A percentile compares a stretch with the other conserved stretches of the same genome.
Conservation (phyloP, 2,329 filamentous ascomycete species). For the Penicillium palitans region DNA sequence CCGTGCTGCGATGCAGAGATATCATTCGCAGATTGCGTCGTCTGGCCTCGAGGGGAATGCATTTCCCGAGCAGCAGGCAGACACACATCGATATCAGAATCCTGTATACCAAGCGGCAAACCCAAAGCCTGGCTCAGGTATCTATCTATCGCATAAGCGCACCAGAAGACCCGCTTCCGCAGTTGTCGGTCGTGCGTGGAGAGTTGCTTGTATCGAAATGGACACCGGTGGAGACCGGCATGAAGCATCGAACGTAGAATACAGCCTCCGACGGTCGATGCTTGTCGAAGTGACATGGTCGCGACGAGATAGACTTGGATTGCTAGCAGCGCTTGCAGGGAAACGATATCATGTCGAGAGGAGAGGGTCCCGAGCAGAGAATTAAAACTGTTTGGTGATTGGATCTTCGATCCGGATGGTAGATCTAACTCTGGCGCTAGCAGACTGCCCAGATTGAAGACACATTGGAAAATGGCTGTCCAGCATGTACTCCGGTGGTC, state of each 20-base stretch:
- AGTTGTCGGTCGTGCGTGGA: slow-evolving; percentile 43
- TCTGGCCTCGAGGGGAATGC: slow-evolving; percentile 30
- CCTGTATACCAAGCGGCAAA: slow-evolving; percentile 43
- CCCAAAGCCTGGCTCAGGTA: slow-evolving; percentile 45
- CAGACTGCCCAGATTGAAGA: slow-evolving; percentile 52
- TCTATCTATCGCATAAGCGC: slow-evolving; percentile 44
- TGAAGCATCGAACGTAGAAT: slow-evolving; percentile 52
- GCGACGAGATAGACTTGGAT: slow-evolving; percentile 52
- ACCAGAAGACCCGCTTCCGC: slow-evolving; percentile 47
- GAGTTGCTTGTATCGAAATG: slow-evolving; percentile 52
- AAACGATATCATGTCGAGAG: slow-evolving; percentile 46
- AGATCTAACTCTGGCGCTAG: slow-evolving; percentile 36
- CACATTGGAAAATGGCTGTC: slow-evolving; percentile 50
- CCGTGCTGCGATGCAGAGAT: slow-evolving; percentile 4
- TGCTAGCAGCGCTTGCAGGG: slow-evolving; percentile 52
- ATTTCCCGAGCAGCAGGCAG: slow-evolving; percentile 48
- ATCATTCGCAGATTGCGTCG: not conserved
- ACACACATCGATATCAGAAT: slow-evolving; percentile 48
- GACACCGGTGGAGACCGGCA: slow-evolving; percentile 54
- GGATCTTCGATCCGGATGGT: slow-evolving; percentile 38
- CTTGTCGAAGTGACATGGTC: slow-evolving; percentile 51
- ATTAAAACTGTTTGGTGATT: slow-evolving; percentile 41
- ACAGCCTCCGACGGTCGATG: slow-evolving; percentile 51
- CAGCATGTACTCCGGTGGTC: slow-evolving; percentile 31
- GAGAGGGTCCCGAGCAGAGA: slow-evolving; percentile 41